A percentile compares a stretch with the other conserved stretches of the same genome.
Evolutionary conservation across 805 yeast genomes (phyloP).

Genomic region (Ogataea paraovalis): DNA sequence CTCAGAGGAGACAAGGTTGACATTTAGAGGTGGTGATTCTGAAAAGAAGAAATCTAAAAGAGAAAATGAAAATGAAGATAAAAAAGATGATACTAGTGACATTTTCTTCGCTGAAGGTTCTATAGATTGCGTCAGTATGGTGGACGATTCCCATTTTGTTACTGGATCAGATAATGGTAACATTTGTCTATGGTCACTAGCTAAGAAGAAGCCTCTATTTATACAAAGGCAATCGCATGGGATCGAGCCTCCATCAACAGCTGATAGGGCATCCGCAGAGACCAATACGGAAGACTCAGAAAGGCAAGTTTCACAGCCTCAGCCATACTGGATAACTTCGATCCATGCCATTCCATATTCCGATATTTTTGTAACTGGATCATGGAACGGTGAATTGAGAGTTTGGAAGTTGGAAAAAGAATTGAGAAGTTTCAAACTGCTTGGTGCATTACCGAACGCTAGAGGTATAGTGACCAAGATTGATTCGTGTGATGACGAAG

Average conservation of each 20-base stretch:
- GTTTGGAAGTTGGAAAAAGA: constrained; percentile 75
- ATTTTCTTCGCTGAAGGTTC: constrained; percentile 71
- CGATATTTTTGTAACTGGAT: constrained; percentile 81
- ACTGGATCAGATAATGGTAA: constrained; percentile 96
- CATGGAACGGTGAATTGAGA: constrained; percentile 74
- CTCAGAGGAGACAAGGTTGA: constrained; percentile 88
- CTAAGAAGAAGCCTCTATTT: constrained; percentile 82
- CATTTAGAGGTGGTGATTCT: constrained; percentile 86
- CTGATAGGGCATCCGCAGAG: constrained; percentile 55
- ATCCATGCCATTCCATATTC: constrained; percentile 79
- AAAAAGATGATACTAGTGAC: constrained; percentile 16
- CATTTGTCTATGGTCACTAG: constrained; percentile 82
- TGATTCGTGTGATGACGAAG: constrained; percentile 49
- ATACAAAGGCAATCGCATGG: constrained; percentile 79
- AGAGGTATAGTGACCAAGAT: constrained; percentile 69
- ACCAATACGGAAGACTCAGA: constrained; percentile 31
- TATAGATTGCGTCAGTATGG: constrained; percentile 84
- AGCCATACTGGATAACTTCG: constrained; percentile 84
- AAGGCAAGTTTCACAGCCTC: constrained; percentile 60
- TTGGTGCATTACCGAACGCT: constrained; percentile 56
- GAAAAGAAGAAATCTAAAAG: constrained; percentile 34
- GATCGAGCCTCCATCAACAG: constrained; percentile 36
- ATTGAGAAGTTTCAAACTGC: constrained; percentile 52
- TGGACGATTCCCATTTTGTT: constrained; percentile 87
- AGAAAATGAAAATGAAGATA: constrained; percentile 24